phyloP scores from a whole-genome alignment of 2,329 filamentous ascomycete species.

The Hypomyces rosellus region DNA sequence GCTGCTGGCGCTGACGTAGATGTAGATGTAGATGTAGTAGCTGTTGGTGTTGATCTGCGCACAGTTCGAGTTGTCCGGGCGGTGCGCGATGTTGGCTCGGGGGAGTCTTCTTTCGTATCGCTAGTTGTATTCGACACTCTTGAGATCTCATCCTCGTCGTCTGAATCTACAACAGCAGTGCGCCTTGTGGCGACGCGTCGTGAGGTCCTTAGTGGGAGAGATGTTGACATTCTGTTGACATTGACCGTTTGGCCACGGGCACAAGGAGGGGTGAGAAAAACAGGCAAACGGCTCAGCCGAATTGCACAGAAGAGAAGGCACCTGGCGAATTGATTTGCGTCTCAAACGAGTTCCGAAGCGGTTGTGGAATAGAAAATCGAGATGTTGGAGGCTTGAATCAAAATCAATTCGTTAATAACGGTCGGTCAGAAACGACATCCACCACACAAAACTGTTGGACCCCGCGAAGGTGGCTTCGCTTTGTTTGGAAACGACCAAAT shows the following conservation, averaged over 20 bases:
- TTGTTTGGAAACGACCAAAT: constrained; percentile 36
- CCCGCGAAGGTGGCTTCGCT: constrained; percentile 12
- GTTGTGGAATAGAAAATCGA: too few species aligned
- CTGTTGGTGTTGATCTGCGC: constrained; percentile 22
- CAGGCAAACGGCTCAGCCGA: too few species aligned
- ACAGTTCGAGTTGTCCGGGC: constrained; percentile 42
- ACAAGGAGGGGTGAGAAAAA: too few species aligned
- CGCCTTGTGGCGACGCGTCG: constrained; percentile 52
- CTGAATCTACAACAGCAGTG: constrained; percentile 70
- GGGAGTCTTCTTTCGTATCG: constrained; percentile 70
- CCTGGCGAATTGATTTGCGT: too few species aligned
- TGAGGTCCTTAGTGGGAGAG: constrained; percentile 30
- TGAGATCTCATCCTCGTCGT: constrained; percentile 63
- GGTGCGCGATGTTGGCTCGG: constrained; percentile 54
- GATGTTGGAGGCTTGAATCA: too few species aligned
- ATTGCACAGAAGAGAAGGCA: too few species aligned
- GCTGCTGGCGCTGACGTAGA: constrained; percentile 24
- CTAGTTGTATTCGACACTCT: constrained; percentile 48
- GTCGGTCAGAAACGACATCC: constrained; percentile 2
- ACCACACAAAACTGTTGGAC: constrained; percentile 6
- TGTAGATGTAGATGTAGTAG: constrained; percentile 26
- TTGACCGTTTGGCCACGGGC: not conserved
- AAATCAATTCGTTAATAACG: too few species aligned
- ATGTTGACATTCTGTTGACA: constrained; percentile 22
- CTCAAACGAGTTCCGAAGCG: too few species aligned